Evolutionary conservation across 192 early-diverging fungal genomes (phyloP).

Genomic region (Mortierella claussenii): DNA sequence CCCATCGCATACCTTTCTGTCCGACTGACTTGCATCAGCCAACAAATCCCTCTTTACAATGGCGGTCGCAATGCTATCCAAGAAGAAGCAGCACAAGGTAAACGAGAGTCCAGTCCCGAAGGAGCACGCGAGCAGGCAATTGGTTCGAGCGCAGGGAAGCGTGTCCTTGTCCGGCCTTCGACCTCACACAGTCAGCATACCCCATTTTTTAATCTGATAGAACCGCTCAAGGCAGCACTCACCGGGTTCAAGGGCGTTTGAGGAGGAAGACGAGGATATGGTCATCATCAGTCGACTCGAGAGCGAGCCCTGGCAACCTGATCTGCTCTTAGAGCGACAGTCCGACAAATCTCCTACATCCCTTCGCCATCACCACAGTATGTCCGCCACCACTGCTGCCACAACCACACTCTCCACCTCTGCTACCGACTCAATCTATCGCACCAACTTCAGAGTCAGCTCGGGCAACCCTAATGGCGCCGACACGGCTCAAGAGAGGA

Average conservation of each 20-base stretch:
- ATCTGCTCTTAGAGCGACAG: slow-evolving; percentile 42
- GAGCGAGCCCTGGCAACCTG: slow-evolving; percentile 50
- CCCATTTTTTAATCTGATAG: slow-evolving; percentile 7
- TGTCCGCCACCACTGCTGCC: too few relatives aligned
- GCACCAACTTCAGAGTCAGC: slow-evolving; percentile 1
- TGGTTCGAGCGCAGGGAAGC: too few relatives aligned
- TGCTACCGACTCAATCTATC: neutral
- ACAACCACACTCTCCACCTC: neutral
- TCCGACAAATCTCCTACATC: slow-evolving; percentile 9
- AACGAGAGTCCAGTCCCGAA: neutral
- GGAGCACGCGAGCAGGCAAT: neutral
- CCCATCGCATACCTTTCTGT: too few relatives aligned
- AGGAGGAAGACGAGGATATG: slow-evolving; percentile 48
- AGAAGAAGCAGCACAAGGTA: slow-evolving; percentile 39
- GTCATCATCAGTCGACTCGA: slow-evolving; percentile 43
- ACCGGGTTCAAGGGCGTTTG: slow-evolving; percentile 20
- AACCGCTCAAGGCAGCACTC: slow-evolving; percentile 27
- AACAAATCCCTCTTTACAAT: neutral
- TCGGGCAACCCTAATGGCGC: neutral
- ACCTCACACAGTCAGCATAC: neutral
- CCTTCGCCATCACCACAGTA: neutral
- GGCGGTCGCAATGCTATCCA: slow-evolving; percentile 32
- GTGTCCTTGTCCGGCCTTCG: neutral
- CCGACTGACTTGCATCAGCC: neutral
- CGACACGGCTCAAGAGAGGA: neutral